phyloP scores from a whole-genome alignment of 2,329 filamentous ascomycete species.

The Penicillium aurantiogriseum region DNA sequence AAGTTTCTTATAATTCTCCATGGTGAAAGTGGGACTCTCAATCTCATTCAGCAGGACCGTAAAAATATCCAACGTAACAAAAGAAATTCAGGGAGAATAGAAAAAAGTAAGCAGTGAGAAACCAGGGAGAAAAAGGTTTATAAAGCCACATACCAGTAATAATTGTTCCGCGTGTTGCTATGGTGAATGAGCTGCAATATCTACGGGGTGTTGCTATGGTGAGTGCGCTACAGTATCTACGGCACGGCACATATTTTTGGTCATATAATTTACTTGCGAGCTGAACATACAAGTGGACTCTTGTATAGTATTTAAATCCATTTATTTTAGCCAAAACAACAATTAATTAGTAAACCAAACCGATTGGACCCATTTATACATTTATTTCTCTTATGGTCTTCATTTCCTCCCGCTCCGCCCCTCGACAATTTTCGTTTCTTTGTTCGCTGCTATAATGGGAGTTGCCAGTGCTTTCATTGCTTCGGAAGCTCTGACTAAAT shows the following conservation, averaged over 20 bases:
- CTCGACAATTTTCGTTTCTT: too few species aligned
- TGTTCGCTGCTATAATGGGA: too few species aligned
- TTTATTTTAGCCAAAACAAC: too few species aligned
- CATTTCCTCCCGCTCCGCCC: too few species aligned
- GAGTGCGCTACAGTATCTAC: background rate
- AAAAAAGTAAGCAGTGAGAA: background rate
- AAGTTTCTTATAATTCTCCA: conserved; percentile 96
- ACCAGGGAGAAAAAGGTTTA: background rate
- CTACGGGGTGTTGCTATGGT: background rate
- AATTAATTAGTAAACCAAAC: too few species aligned
- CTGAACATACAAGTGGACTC: background rate
- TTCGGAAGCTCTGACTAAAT: too few species aligned
- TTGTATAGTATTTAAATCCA: too few species aligned
- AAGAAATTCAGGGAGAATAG: background rate
- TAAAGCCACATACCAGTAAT: background rate
- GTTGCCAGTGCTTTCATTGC: too few species aligned
- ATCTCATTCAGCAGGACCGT: background rate
- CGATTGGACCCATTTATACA: too few species aligned
- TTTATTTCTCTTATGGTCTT: too few species aligned
- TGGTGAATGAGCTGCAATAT: background rate
- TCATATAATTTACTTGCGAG: background rate
- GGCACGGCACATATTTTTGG: background rate
- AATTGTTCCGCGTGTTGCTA: background rate
- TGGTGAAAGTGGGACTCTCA: conserved; percentile 40
- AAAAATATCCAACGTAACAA: background rate